A percentile compares a stretch with the other conserved stretches of the same genome.
phyloP scores from a whole-genome alignment of 805 yeast genomes.

The Saccharomycopsis fermentans region DNA sequence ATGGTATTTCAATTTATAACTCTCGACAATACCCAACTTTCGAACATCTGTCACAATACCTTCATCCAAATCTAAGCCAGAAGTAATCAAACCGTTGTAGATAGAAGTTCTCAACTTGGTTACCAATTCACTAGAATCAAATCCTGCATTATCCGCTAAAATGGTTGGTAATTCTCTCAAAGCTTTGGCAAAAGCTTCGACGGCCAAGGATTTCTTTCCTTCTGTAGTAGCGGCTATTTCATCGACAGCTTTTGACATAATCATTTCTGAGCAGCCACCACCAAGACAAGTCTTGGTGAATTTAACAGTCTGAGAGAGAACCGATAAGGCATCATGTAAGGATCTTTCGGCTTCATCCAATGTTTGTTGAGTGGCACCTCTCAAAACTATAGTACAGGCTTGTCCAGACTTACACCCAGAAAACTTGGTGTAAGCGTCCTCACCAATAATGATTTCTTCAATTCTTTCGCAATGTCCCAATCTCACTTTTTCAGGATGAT shows the following conservation, averaged over 20 bases:
- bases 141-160: slow-evolving; percentile 95
- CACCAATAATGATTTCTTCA: slow-evolving; percentile 85
- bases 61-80: slow-evolving; percentile 78
- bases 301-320: slow-evolving; percentile 85
- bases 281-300: slow-evolving; percentile 90
- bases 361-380: slow-evolving; percentile 97
- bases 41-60: slow-evolving; percentile 92
- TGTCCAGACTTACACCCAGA: slow-evolving; percentile 94
- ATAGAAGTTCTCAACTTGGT: slow-evolving; percentile 83
- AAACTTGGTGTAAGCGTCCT: slow-evolving; percentile 79
- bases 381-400: slow-evolving; percentile 89
- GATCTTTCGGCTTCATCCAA: slow-evolving; percentile 96
- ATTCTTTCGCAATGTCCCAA: slow-evolving; percentile 82
- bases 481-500: slow-evolving; percentile 75
- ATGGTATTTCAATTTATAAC: slow-evolving; percentile 83
- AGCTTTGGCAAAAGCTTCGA: slow-evolving; percentile 90
- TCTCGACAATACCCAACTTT: slow-evolving; percentile 85
- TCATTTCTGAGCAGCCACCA: slow-evolving; percentile 92
- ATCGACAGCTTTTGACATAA: slow-evolving; percentile 95
- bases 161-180: slow-evolving; percentile 92
- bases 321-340: slow-evolving; percentile 92
- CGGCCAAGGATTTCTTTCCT: slow-evolving; percentile 89
- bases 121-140: slow-evolving; percentile 85
- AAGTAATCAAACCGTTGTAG: slow-evolving; percentile 83
- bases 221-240: slow-evolving; percentile 83